Base-by-base conservation (phyloP, 352 stramenopile genomes). In the Phytopythium aichiense region DNA sequence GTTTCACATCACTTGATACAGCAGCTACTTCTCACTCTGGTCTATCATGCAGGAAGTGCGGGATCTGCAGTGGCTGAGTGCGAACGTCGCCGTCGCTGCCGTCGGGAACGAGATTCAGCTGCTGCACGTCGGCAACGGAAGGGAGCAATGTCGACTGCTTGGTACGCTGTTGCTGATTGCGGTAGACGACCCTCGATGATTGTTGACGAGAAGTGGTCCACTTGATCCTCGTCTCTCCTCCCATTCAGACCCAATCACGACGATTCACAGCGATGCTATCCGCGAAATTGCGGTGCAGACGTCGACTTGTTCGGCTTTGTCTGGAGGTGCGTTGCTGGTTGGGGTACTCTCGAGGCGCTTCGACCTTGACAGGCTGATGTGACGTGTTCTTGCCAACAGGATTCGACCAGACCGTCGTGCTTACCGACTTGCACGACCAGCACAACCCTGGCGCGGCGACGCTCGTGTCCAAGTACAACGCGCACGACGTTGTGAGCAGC, bases 391-490 rank as follows among this genome's bases (percentile, higher is more conserved):
- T 64, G 13, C 65, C n/a, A 9, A 56, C 61, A 79, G 85, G 83
- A 28, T 94, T 94, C 63, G 85, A 94, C 56, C 74, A 88, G 62
- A 92, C 81, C 5, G 75, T 94, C 22, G 80, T 89, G n/a, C 33
- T 94, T 56, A 86, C 70, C 7, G 79, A 91, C 43, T 68, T 94
- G 25, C 69, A 77, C 13, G 60, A 74, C 38, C 61, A 71, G 18
- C 71, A 70, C 25, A 74, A 89, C 23, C 69, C 70, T 11, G 68
- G 55, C 22, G 56, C 64, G 18, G 66, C 77, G 6, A 63, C 63
- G 1, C 64, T 91, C 20, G 59, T 87, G 1, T 61, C 61, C 30
- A 92, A 92, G 37, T 91, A 84, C 45, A 72, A 92, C 35, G 83
- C 84, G 0, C 67, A 71, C n/a, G 81, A 94, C 48, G 86, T 94